phyloP scores from a whole-genome alignment of 768 basidiomycete species.

The Hericium coralloides region DNA sequence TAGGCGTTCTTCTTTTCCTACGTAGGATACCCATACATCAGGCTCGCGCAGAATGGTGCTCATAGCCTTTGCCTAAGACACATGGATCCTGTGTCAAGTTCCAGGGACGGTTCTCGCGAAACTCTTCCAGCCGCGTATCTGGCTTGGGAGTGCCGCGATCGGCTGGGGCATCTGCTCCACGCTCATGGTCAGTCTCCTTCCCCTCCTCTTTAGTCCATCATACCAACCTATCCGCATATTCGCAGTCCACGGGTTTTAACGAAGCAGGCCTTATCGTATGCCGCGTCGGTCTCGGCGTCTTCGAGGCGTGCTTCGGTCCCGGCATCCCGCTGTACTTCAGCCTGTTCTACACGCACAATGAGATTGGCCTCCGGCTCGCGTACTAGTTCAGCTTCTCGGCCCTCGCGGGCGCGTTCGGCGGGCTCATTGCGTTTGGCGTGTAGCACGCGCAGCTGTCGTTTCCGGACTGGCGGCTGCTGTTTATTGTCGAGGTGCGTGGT shows the following conservation, averaged over 20 bases:
- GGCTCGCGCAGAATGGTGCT: too few relatives aligned
- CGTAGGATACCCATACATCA: constrained; percentile 38
- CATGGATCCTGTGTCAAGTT: constrained; percentile 63
- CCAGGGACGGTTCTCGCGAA: constrained; percentile 62
- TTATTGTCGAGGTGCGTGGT: constrained; percentile 55
- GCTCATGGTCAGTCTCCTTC: constrained; percentile 39
- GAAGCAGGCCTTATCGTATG: constrained; percentile 49
- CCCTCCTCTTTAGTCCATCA: too few relatives aligned
- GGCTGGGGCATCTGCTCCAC: constrained; percentile 76
- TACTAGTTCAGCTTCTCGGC: constrained; percentile 84
- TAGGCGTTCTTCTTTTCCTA: constrained; percentile 77
- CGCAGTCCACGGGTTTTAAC: constrained; percentile 53
- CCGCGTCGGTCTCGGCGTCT: constrained; percentile 60
- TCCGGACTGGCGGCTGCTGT: constrained; percentile 53
- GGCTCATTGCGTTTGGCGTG: constrained; percentile 75
- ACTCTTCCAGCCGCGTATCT: constrained; percentile 56
- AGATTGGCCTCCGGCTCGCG: constrained; percentile 68
- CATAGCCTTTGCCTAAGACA: too few relatives aligned
- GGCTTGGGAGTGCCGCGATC: constrained; percentile 55
- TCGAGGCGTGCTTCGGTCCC: constrained; percentile 73
- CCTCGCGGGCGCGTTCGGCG: constrained; percentile 78
- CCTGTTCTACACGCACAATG: constrained; percentile 70
- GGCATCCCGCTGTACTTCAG: constrained; percentile 74
- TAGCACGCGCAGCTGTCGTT: constrained; percentile 47
- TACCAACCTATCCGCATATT: background rate